phyloP scores from a whole-genome alignment of 176 grass and related monocot genomes.

The sorghum (Sorghum bicolor) region Sorghum_bicolor_NCBIv3 NC_012879.2:7109001-7109500 shows the following conservation, averaged over 20 bases:
- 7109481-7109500: conserved; percentile 73
- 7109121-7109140: neutral
- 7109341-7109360: conserved; percentile 89
- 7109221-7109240: neutral
- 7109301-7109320: neutral
- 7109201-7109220: neutral
- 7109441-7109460: conserved; percentile 77
- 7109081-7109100: neutral
- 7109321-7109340: conserved; percentile 18
- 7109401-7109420: conserved; percentile 41
- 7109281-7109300: neutral
- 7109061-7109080: neutral
- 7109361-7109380: conserved; percentile 82
- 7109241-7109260: neutral
- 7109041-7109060: neutral
- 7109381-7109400: conserved; percentile 81
- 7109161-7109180: neutral
- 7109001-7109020: neutral
- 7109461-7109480: conserved; percentile 78
- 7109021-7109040: neutral
- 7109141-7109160: neutral
- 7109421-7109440: conserved; percentile 73
- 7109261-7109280: neutral
- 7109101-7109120: neutral
- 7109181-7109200: neutral